These are phyloP conservation scores for Neofusicoccum sp. DNA, from an alignment of 2,329 filamentous ascomycete genomes.

Conservation along the genomic window DNA sequence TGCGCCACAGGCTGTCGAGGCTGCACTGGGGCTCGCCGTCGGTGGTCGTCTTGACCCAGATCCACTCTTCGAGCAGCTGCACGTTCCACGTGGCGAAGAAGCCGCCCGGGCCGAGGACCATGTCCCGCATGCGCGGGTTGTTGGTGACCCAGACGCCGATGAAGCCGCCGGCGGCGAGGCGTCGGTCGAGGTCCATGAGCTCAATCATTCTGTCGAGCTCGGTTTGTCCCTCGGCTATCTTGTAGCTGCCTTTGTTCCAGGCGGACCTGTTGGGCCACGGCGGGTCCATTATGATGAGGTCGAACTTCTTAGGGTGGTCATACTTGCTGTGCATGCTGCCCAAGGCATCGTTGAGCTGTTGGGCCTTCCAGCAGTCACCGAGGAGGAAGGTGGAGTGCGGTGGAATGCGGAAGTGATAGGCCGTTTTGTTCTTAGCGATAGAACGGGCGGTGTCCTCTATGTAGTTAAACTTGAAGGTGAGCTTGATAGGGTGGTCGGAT, in stretches of 20 bases:
- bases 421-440: not conserved
- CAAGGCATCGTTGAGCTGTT: slow-evolving; percentile 39
- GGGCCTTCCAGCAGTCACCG: slow-evolving; percentile 21
- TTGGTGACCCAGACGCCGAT: slow-evolving; percentile 79
- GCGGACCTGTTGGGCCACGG: slow-evolving; percentile 81
- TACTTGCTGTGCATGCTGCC: slow-evolving; percentile 35
- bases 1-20: slow-evolving; percentile 63
- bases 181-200: slow-evolving; percentile 47
- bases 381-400: slow-evolving; percentile 50
- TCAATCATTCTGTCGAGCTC: slow-evolving; percentile 46
- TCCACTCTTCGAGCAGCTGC: slow-evolving; percentile 67
- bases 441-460: too few species aligned
- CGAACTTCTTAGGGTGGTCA: slow-evolving; percentile 54
- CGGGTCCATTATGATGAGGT: slow-evolving; percentile 71
- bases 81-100: slow-evolving; percentile 68
- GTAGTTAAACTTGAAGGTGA: too few species aligned
- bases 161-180: slow-evolving; percentile 41
- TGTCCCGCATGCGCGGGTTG: slow-evolving; percentile 56
- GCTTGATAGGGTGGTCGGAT: too few species aligned
- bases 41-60: slow-evolving; percentile 72
- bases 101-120: slow-evolving; percentile 55
- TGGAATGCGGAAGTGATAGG: slow-evolving; percentile 46
- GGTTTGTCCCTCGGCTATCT: slow-evolving; percentile 47
- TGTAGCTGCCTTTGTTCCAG: slow-evolving; percentile 57
- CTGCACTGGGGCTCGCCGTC: slow-evolving; percentile 63